Percentiles rank a stretch among this genome's conserved stretches.
Evolutionary conservation across 139 green algal genomes (phyloP).

Genomic region (Chlorella vulgaris): DNA sequence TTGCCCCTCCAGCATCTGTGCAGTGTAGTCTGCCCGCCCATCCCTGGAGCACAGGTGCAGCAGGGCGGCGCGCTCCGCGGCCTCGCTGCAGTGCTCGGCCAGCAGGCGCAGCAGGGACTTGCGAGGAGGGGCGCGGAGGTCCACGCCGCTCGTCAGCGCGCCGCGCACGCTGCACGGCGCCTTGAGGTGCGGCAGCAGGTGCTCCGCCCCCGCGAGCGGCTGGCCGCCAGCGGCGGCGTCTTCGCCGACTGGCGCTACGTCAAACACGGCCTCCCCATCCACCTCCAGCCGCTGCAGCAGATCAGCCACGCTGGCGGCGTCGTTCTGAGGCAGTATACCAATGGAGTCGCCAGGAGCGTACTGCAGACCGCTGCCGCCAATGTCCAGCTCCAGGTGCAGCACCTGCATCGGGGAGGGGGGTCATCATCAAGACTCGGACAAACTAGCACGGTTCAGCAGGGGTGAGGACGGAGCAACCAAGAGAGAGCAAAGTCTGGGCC

Average conservation of each 20-base stretch:
- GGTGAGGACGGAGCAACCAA: too few relatives aligned
- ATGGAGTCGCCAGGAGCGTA: constrained; percentile 88
- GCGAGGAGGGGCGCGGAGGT: constrained; percentile 72
- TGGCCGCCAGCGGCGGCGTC: neutral
- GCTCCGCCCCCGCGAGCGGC: neutral
- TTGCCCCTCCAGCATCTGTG: constrained; percentile 62
- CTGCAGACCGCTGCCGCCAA: constrained; percentile 68
- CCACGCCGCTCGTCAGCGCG: constrained; percentile 67
- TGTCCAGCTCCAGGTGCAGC: constrained; percentile 86
- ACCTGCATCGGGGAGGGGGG: constrained; percentile 67
- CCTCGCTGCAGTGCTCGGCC: constrained; percentile 81
- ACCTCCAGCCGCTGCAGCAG: constrained; percentile 64
- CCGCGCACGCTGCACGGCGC: constrained; percentile 78
- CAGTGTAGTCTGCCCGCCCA: constrained; percentile 55
- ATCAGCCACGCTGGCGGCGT: constrained; percentile 58
- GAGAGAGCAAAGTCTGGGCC: too few relatives aligned
- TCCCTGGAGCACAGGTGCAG: constrained; percentile 65
- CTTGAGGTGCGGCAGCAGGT: constrained; percentile 71
- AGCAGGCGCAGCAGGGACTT: constrained; percentile 90
- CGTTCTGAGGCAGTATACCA: constrained; percentile 83
- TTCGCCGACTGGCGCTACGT: constrained; percentile 45
- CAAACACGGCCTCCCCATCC: constrained; percentile 57
- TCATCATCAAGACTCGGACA: too few relatives aligned
- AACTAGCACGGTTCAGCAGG: too few relatives aligned
- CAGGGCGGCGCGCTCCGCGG: constrained; percentile 64